phyloP scores from a whole-genome alignment of 768 basidiomycete genomes.

The Macrolepiota fuliginosa region DNA sequence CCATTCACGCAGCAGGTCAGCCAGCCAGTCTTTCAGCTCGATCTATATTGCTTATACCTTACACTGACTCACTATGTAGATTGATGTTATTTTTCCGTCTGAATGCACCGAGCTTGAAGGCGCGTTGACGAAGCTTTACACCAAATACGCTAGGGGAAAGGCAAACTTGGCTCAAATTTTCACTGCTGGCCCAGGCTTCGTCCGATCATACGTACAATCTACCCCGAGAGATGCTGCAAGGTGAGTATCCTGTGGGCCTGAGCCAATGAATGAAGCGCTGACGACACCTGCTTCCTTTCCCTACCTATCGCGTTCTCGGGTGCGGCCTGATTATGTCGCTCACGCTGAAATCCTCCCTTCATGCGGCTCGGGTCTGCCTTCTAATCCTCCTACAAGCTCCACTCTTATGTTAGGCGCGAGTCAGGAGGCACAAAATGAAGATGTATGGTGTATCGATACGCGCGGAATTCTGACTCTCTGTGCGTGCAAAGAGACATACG shows the following conservation, averaged over 20 bases:
- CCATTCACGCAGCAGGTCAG: conserved; percentile 47
- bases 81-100: conserved; percentile 63
- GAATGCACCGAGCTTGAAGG: conserved; percentile 31
- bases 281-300: background rate
- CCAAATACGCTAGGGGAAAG: conserved; percentile 42
- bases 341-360: background rate
- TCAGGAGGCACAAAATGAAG: conserved; percentile 34
- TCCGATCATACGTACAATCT: background rate
- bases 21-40: background rate
- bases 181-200: background rate
- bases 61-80: conserved; percentile 29
- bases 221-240: background rate
- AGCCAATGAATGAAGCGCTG: background rate
- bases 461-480: conserved; percentile 58
- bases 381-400: conserved; percentile 22
- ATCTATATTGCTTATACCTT: background rate
- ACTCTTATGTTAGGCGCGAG: conserved; percentile 35
- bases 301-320: background rate
- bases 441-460: conserved; percentile 70
- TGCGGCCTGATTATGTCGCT: background rate
- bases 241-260: background rate
- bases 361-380: background rate
- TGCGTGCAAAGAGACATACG: conserved; percentile 55
- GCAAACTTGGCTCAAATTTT: conserved; percentile 38
- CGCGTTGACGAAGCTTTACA: conserved; percentile 37